A percentile compares a stretch with the other conserved stretches of the same genome.
phyloP scores from a whole-genome alignment of 768 basidiomycete genomes.

The Xanthoconium stramineum region DNA sequence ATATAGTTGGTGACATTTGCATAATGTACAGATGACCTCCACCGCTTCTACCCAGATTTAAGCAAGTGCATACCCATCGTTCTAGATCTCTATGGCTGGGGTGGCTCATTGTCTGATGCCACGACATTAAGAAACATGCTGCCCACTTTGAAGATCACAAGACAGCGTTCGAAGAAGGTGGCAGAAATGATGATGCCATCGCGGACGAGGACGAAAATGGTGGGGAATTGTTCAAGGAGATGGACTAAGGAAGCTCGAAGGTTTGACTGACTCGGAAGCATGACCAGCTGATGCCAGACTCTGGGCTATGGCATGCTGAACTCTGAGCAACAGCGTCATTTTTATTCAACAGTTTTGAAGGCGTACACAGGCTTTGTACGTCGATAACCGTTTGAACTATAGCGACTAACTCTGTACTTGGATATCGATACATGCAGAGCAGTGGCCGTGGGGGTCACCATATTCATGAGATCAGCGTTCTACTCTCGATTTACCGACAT shows the following conservation, averaged over 20 bases:
- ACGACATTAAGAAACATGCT: slow-evolving; percentile 57
- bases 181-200: slow-evolving; percentile 45
- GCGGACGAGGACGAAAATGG: slow-evolving; percentile 24
- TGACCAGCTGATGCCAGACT: background rate
- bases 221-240: slow-evolving; percentile 6
- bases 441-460: background rate
- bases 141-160: slow-evolving; percentile 83
- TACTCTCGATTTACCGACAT: too few species aligned
- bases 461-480: background rate
- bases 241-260: background rate
- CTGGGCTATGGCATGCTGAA: background rate
- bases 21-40: slow-evolving; percentile 50
- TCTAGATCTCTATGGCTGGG: too few species aligned
- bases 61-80: slow-evolving; percentile 44
- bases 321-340: background rate
- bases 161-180: slow-evolving; percentile 77
- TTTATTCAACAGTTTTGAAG: background rate
- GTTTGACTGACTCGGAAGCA: slow-evolving; percentile 2
- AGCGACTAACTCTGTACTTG: background rate
- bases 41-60: slow-evolving; percentile 80
- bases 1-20: background rate
- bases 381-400: background rate
- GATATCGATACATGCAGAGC: too few species aligned
- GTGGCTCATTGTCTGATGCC: background rate
- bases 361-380: background rate